phyloP scores from a whole-genome alignment of 2,329 filamentous ascomycete species.

The Neonectria hederae region DNA sequence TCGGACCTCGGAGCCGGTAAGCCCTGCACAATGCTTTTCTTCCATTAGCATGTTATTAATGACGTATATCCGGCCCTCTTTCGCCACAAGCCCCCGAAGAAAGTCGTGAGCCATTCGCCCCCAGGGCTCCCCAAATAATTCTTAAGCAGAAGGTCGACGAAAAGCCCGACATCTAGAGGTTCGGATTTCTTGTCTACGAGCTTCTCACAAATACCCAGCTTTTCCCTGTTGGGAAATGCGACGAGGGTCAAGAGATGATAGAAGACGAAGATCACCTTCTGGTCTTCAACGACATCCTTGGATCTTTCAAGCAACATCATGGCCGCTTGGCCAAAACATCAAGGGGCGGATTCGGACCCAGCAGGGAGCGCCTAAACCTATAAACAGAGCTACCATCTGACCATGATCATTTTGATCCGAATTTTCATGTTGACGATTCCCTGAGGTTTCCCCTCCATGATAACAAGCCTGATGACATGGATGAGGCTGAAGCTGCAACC shows the following conservation, averaged over 20 bases:
- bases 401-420: neutral
- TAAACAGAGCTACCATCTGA: neutral
- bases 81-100: neutral
- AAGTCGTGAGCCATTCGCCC: neutral
- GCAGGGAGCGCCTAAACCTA: neutral
- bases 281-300: neutral
- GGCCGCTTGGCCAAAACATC: neutral
- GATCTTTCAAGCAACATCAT: neutral
- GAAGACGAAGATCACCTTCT: slow-evolving; percentile 14
- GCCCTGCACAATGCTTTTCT: neutral
- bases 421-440: neutral
- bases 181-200: slow-evolving; percentile 28
- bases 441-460: neutral
- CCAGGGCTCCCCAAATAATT: slow-evolving; percentile 23
- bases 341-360: neutral
- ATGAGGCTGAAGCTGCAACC: neutral
- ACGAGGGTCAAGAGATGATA: neutral
- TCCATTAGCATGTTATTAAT: neutral
- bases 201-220: slow-evolving; percentile 18
- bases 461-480: neutral
- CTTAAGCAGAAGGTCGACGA: slow-evolving; percentile 5
- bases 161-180: slow-evolving; percentile 27
- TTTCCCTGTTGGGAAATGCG: neutral
- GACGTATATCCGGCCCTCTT: slow-evolving; percentile 10
- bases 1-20: slow-evolving; percentile 27